These are phyloP conservation scores for Amanita pallidorosea DNA, from an alignment of 768 basidiomycete species.

Conservation along the genomic window DNA sequence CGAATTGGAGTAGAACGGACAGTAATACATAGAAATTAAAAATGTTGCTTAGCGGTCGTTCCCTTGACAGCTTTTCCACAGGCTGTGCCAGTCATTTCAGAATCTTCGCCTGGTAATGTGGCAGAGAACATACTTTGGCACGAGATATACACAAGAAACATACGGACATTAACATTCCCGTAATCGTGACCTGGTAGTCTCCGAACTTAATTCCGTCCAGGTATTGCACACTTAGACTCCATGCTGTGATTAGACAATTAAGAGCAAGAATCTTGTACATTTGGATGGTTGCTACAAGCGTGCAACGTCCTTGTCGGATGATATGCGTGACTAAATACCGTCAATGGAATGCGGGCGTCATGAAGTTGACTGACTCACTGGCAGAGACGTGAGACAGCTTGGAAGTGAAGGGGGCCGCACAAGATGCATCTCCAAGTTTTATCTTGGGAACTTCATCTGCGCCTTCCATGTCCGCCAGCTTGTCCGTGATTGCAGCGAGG, in stretches of 20 bases:
- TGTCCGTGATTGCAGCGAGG: conserved; percentile 16
- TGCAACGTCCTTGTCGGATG: conserved; percentile 97
- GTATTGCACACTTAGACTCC: conserved; percentile 94
- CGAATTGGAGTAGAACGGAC: conserved; percentile 88
- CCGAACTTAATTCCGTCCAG: conserved; percentile 99
- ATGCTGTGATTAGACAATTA: conserved; percentile 98
- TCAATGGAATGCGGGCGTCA: neutral
- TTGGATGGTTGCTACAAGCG: conserved; percentile 95
- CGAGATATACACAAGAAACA: conserved; percentile 98
- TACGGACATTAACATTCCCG: conserved; percentile 94
- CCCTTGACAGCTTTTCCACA: conserved; percentile 89
- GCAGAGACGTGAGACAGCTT: conserved; percentile 96
- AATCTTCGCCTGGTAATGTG: neutral
- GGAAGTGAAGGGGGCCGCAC: conserved; percentile 97
- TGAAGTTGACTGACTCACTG: conserved; percentile 39
- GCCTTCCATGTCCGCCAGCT: conserved; percentile 83
- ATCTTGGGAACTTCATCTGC: conserved; percentile 96
- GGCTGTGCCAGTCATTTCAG: conserved; percentile 40
- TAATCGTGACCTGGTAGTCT: conserved; percentile 96
- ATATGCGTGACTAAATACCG: conserved; percentile 74
- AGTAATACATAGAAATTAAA: conserved; percentile 94
- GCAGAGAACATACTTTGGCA: conserved; percentile 59
- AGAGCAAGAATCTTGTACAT: conserved; percentile 99
- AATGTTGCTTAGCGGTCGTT: conserved; percentile 90
- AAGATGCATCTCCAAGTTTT: conserved; percentile 98